Conservation (phyloP, 164 flowering plant genomes). For the Stephania japonica region DNA sequence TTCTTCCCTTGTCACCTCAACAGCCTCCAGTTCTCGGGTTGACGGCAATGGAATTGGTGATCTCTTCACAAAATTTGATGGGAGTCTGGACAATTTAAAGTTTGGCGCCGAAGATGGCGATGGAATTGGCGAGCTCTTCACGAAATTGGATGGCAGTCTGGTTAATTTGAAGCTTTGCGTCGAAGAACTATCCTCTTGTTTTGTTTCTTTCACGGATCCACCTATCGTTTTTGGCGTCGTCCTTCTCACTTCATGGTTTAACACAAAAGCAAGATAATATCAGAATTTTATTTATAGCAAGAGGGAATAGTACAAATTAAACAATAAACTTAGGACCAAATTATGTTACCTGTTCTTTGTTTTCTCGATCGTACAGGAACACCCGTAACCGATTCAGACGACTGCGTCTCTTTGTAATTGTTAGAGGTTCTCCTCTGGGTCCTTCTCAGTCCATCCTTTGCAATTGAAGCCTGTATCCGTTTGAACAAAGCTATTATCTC, state of each 20-base stretch:
- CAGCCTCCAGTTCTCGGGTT: slow-evolving; percentile 16
- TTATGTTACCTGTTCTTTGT: slow-evolving; percentile 29
- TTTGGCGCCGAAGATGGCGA: slow-evolving; percentile 12
- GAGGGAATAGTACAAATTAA: not conserved
- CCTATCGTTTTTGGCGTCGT: slow-evolving; percentile 12
- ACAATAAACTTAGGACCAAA: not conserved
- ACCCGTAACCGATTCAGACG: slow-evolving; percentile 39
- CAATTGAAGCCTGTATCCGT: slow-evolving; percentile 51
- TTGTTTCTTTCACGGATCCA: slow-evolving; percentile 18
- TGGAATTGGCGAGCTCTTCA: slow-evolving; percentile 56
- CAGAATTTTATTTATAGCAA: not conserved
- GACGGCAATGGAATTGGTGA: slow-evolving; percentile 45
- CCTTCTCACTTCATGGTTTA: slow-evolving; percentile 17
- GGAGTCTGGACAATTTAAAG: slow-evolving; percentile 34
- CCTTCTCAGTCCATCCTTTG: slow-evolving; percentile 32
- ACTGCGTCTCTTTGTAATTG: slow-evolving; percentile 20
- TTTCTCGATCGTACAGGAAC: slow-evolving; percentile 34
- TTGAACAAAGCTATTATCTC: slow-evolving; percentile 52
- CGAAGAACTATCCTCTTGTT: slow-evolving; percentile 7
- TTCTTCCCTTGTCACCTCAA: slow-evolving; percentile 14
- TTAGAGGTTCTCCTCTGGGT: slow-evolving; percentile 23
- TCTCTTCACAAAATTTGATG: slow-evolving; percentile 48
- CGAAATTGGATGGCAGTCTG: slow-evolving; percentile 50
- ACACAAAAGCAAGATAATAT: slow-evolving; percentile 13
- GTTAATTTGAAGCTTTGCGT: slow-evolving; percentile 19